These are phyloP conservation scores for Magnusiomyces suaveolens DNA, from an alignment of 1,139 yeast species.

Conservation along the genomic window DNA sequence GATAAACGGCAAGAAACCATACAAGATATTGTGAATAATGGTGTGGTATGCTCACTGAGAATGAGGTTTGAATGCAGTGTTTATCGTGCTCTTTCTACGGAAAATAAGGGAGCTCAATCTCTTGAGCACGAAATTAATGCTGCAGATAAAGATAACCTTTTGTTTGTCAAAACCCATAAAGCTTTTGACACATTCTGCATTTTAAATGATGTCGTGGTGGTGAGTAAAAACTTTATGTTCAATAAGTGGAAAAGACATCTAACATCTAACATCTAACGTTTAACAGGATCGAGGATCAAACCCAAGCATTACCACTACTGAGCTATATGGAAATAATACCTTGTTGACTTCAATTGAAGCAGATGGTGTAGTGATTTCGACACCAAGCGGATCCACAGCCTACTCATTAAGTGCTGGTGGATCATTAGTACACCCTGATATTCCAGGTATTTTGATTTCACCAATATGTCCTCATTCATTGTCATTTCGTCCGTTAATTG, in stretches of 20 bases:
- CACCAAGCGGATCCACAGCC: conserved; percentile 91
- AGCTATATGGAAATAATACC: conserved; percentile 66
- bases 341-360: conserved; percentile 77
- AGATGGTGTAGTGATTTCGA: conserved; percentile 74
- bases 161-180: conserved; percentile 26
- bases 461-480: conserved; percentile 83
- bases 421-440: conserved; percentile 75
- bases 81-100: conserved; percentile 33
- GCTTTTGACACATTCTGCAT: conserved; percentile 43
- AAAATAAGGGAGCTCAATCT: conserved; percentile 15
- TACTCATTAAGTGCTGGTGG: conserved; percentile 85
- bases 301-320: conserved; percentile 68
- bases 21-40: conserved; percentile 44
- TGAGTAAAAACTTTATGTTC: conserved; percentile 2
- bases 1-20: conserved; percentile 45
- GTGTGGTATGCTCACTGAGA: conserved; percentile 60
- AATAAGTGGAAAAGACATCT: background rate
- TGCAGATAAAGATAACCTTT: conserved; percentile 24
- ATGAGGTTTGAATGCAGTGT: conserved; percentile 74
- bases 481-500: conserved; percentile 69
- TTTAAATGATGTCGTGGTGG: conserved; percentile 69
- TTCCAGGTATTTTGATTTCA: conserved; percentile 68
- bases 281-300: conserved; percentile 65
- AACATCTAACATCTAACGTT: too few species aligned
- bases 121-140: conserved; percentile 29